Evolutionary conservation across 208 protist genomes (phyloP), one percentile per base, ranked within the genome.

Genomic region (Acanthamoeba castellanii): DNA sequence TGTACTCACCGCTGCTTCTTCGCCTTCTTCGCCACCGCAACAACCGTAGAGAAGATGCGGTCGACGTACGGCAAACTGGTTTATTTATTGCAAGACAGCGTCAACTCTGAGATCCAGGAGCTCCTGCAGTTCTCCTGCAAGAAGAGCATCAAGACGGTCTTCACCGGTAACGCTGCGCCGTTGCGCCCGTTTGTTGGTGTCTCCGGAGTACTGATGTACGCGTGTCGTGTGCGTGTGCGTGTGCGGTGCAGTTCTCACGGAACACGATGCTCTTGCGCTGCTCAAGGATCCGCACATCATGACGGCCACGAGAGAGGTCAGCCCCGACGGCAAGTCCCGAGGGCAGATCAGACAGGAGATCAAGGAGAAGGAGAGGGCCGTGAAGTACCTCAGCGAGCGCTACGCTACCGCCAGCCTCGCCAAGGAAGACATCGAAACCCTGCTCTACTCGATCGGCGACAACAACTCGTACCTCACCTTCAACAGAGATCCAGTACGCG

Each of bases 11-110:
- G 3, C 1, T 72, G 64, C 25, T 72, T 18, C 68, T 45, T 70
- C 25, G 61, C 22, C 61, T 55, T 66, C 59, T 4, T 66, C 18
- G 22, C 59, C 16, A 66, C 22, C 59, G 45, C 22, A 6, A 27
- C 3, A 16, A 25, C 20, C 42, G 3, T 32, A 89, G 96, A 97
- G n/a, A 97, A 97, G 32, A 98, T 98, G 97, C 96, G 98, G 57
- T 96, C 98, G 90, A 97, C 99, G 87, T 99, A 99, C 96, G 99
- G 99, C 52, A 99, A 99, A 96, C 96, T 99, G 57, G 97, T 99
- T 78, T 99, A 99, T 98, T 95, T 99, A 74, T 96, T 99, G 92
- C 98, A 99, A 97, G 99, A 99, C 94, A 95, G 98, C 14, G 96
- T 98, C 95, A 96, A 95, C 45, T 90, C 74, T 0, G 96, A 97